phyloP scores from a whole-genome alignment of 202 grass and related monocot genomes.

The Setaria italica region DNA sequence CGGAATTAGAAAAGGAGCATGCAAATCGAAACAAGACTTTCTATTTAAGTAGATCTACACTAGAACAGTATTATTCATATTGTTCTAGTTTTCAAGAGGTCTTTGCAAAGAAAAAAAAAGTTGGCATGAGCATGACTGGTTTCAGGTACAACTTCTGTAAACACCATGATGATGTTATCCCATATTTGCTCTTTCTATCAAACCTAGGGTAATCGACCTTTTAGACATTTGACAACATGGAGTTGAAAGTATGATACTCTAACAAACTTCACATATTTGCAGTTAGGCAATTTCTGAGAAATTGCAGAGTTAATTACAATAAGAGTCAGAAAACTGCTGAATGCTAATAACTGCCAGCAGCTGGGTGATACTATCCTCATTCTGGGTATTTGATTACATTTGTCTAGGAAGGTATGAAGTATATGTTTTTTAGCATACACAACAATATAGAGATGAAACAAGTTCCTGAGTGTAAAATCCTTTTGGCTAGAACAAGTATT shows the following conservation, averaged over 20 bases:
- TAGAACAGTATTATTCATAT: not conserved
- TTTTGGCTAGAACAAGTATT: not conserved
- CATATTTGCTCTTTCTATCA: not conserved
- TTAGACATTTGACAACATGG: not conserved
- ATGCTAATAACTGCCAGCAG: not conserved
- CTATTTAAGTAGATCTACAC: not conserved
- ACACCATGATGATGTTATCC: not conserved
- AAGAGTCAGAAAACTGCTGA: not conserved
- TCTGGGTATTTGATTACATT: not conserved
- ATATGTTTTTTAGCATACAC: not conserved
- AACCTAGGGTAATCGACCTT: not conserved
- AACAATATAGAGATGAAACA: constrained; percentile 16
- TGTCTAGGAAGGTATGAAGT: not conserved
- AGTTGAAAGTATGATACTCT: not conserved
- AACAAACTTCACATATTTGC: constrained; percentile 1
- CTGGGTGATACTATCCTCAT: not conserved
- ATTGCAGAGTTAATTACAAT: not conserved
- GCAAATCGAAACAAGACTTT: not conserved
- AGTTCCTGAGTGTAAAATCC: not conserved
- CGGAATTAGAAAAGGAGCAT: constrained; percentile 15
- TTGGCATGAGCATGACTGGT: not conserved
- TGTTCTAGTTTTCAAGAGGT: not conserved
- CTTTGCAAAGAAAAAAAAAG: not conserved
- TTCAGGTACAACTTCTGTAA: not conserved
- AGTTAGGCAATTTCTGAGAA: not conserved